These are phyloP conservation scores for Leccinum imitatum DNA, from an alignment of 768 basidiomycete species.

Conservation along the genomic window DNA sequence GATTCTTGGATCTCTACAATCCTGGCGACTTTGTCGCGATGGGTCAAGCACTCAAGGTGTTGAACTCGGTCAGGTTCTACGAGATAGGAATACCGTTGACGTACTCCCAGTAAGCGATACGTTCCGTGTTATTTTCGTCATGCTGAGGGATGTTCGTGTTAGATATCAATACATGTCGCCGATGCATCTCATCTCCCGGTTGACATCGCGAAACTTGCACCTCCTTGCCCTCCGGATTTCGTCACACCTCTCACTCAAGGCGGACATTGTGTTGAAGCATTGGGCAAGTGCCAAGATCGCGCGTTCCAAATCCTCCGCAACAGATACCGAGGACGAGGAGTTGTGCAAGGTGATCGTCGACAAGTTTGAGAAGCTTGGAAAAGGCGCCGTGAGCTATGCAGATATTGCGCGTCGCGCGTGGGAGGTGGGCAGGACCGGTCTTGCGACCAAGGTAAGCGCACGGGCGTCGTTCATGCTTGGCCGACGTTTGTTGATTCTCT, in stretches of 20 bases:
- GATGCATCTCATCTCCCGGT: conserved; percentile 72
- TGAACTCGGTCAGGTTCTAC: conserved; percentile 89
- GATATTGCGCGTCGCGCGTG: conserved; percentile 94
- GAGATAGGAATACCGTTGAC: conserved; percentile 94
- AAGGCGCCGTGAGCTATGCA: conserved; percentile 83
- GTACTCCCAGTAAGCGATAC: conserved; percentile 71
- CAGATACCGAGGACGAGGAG: conserved; percentile 69
- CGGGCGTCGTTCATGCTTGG: neutral
- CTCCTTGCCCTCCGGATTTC: conserved; percentile 91
- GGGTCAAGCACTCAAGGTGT: conserved; percentile 89
- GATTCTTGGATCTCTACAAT: conserved; percentile 91
- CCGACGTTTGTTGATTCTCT: neutral
- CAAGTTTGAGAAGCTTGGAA: conserved; percentile 83
- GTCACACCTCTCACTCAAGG: conserved; percentile 75
- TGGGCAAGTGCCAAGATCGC: conserved; percentile 95
- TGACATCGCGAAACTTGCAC: conserved; percentile 87
- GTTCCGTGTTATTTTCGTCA: neutral
- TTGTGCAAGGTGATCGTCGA: conserved; percentile 82
- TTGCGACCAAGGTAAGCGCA: conserved; percentile 76
- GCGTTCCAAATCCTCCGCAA: conserved; percentile 61
- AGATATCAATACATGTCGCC: conserved; percentile 86
- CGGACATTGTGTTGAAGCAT: conserved; percentile 86
- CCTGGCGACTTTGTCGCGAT: conserved; percentile 90
- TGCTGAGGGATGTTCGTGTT: conserved; percentile 8
- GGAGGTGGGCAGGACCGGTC: conserved; percentile 75